These are phyloP conservation scores for Colletotrichum endophyticum DNA, from an alignment of 2,329 filamentous ascomycete genomes.

Conservation along the genomic window DNA sequence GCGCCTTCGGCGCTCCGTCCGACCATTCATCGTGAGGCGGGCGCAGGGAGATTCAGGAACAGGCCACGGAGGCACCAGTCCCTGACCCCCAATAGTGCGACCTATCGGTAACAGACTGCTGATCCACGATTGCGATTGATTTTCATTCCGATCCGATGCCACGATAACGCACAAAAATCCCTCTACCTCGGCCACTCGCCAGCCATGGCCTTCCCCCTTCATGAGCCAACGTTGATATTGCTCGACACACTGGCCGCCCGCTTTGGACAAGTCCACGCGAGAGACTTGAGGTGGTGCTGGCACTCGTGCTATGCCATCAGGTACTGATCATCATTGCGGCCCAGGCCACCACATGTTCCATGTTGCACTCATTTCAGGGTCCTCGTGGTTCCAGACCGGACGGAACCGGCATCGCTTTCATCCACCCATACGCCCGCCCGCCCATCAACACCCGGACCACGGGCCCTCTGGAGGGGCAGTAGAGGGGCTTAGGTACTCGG, in stretches of 20 bases:
- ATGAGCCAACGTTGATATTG: background rate
- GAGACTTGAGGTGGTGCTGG: background rate
- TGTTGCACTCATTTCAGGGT: background rate
- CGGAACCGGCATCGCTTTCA: background rate
- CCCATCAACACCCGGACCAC: background rate
- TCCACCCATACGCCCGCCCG: background rate
- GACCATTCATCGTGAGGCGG: conserved; percentile 1
- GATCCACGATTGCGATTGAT: conserved; percentile 15
- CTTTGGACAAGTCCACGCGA: background rate
- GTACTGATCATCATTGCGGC: background rate
- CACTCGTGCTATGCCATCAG: background rate
- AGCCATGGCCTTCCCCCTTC: background rate
- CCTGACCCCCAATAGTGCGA: background rate
- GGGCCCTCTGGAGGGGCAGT: background rate
- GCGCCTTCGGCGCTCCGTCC: conserved; percentile 1
- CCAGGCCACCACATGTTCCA: background rate
- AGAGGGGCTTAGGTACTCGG: background rate
- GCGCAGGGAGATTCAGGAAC: conserved; percentile 15
- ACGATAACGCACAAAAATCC: conserved; percentile 9
- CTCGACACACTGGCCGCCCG: background rate
- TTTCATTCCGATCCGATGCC: background rate
- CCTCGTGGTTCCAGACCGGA: background rate
- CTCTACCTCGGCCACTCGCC: conserved; percentile 1
- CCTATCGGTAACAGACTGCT: background rate
- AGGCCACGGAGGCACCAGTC: conserved; percentile 4